Evolutionary conservation across 176 grass and related monocot genomes (phyloP), one percentile per base, ranked within the genome.

Genomic region (Neostapfia colusana): DNA sequence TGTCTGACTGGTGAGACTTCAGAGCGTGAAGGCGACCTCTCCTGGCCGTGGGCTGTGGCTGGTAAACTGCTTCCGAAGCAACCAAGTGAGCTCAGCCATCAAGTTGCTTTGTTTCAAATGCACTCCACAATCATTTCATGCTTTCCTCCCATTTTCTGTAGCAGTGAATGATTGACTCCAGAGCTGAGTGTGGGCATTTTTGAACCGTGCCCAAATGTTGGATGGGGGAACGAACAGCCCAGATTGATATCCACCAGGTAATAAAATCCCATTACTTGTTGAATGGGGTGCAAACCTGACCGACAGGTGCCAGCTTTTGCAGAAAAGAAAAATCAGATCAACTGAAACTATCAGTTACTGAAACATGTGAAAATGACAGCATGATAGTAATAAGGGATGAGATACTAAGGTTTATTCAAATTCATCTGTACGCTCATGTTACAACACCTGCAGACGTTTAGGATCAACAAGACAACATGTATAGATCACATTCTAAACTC

Each of bases 41-140:
- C 63, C 67, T 67, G 2, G 1, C 31, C 31, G 16, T 14, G 13
- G 75, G 28, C 75, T 79, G 71, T 53, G 72, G 78, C 36, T 82
- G 74, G 69, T 86, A 36, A 71, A 51, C 78, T 80, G 44, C 88
- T 81, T 81, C 55, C 67, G 60, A 92, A 96, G 93, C 81, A 87
- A 97, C 76, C 78, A 35, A 39, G 25, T 67, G 41, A 65, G 75
- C 60, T 84, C 81, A 70, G 66, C 69, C 61, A 86, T 71, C 63
- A 42, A 45, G 23, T 93, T 90, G 81, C 91, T 91, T 97, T 86
- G 81, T 91, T 88, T 90, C 35, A 66, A 91, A 84, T 91, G 80
- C 84, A 97, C 95, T 93, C 91, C 59, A 93, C 86, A 86, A 93
- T 97, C 89, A 97, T 93, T 83, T 87, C 50, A 57, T n/a, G 51